Evolutionary conservation across 345 rosid species (phyloP).

Genomic region (Excoecaria agallocha): DNA sequence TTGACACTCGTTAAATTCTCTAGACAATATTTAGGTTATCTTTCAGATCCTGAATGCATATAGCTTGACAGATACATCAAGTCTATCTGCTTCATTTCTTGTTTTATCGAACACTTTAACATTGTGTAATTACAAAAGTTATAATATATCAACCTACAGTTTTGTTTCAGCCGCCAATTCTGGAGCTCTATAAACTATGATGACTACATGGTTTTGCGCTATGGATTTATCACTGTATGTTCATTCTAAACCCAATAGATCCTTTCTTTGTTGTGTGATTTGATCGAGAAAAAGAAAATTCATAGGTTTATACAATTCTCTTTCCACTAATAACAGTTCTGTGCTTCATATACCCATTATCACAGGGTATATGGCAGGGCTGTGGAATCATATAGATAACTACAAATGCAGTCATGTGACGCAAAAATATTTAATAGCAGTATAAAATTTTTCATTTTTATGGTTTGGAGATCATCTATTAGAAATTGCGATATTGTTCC

Average conservation of each 20-base stretch:
- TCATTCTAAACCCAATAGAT: slow-evolving; percentile 6
- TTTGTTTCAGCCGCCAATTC: slow-evolving; percentile 73
- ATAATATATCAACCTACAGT: slow-evolving; percentile 34
- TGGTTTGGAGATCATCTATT: neutral
- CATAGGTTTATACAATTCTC: neutral
- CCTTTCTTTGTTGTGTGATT: slow-evolving; percentile 1
- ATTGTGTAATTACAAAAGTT: neutral
- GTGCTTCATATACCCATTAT: neutral
- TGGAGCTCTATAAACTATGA: slow-evolving; percentile 61
- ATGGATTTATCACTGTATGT: slow-evolving; percentile 63
- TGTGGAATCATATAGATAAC: neutral
- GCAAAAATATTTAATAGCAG: neutral
- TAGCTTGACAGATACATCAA: slow-evolving; percentile 1
- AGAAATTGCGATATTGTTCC: neutral
- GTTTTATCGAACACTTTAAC: neutral
- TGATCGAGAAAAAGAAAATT: neutral
- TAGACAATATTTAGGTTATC: neutral
- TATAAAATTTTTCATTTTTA: neutral
- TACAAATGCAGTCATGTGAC: neutral
- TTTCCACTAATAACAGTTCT: neutral
- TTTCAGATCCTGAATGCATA: neutral
- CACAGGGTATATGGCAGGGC: too few species aligned
- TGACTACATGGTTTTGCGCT: slow-evolving; percentile 66
- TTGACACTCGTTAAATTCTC: neutral
- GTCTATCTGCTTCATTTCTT: neutral